Conservation (phyloP, 768 basidiomycete genomes). For the Suillus sp. region DNA sequence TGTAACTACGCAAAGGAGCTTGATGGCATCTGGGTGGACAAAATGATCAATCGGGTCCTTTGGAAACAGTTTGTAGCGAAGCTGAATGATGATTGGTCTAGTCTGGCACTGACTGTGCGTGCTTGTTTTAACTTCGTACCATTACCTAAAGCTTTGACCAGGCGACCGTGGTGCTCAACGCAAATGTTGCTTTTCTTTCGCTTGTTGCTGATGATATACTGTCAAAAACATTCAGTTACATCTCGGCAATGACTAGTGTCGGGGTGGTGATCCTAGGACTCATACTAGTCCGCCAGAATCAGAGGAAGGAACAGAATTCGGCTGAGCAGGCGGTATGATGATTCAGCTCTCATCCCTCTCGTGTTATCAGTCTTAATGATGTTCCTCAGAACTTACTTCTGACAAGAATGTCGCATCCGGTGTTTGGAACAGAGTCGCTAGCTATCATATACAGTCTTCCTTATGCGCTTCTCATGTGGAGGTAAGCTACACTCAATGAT, state of each 20-base stretch:
- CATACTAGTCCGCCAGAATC: conserved; percentile 41
- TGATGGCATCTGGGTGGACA: conserved; percentile 47
- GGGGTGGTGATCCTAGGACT: conserved; percentile 37
- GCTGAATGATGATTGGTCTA: conserved; percentile 48
- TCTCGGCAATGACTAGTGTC: conserved; percentile 39
- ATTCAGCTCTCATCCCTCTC: conserved; percentile 9
- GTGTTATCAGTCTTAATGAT: neutral
- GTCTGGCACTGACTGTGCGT: conserved; percentile 49
- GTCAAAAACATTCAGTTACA: conserved; percentile 39
- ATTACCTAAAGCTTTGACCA: conserved; percentile 18
- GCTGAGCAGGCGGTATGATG: conserved; percentile 32
- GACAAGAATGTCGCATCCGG: conserved; percentile 13
- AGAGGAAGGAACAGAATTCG: conserved; percentile 25
- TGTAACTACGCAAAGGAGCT: conserved; percentile 43
- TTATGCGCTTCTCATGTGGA: conserved; percentile 34
- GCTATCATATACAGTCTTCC: conserved; percentile 36
- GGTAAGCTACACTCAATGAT: conserved; percentile 20
- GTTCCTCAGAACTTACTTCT: conserved; percentile 22
- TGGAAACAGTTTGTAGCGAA: conserved; percentile 45
- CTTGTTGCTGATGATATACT: conserved; percentile 30
- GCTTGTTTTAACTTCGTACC: neutral
- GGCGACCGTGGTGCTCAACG: conserved; percentile 51
- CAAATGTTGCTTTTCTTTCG: conserved; percentile 54
- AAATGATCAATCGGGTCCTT: conserved; percentile 36
- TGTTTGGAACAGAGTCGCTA: conserved; percentile 28